A percentile compares a stretch with the other conserved stretches of the same genome.
phyloP scores from a whole-genome alignment of 2,329 filamentous ascomycete species.

The Trichoderma hamatum region DNA sequence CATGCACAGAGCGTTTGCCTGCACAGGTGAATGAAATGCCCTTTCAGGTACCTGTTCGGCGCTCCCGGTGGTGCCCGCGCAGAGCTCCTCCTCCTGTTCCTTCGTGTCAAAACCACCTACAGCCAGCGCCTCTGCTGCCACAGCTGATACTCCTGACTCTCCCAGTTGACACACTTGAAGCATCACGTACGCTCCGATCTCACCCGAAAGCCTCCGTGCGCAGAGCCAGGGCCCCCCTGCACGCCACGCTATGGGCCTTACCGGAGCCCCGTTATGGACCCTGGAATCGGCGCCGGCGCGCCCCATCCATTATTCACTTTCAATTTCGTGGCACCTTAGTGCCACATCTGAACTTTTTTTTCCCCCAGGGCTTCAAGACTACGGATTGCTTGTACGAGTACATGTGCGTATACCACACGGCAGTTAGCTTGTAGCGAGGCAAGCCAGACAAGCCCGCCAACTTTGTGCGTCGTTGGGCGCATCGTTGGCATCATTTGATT shows the following conservation, averaged over 20 bases:
- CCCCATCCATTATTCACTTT: slow-evolving; percentile 21
- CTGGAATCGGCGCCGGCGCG: slow-evolving; percentile 15
- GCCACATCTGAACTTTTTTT: neutral
- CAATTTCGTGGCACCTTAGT: slow-evolving; percentile 9
- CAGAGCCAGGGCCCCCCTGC: slow-evolving; percentile 12
- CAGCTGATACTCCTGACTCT: slow-evolving; percentile 17
- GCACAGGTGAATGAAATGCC: neutral
- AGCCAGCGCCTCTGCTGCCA: neutral
- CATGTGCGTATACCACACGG: neutral
- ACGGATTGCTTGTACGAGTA: neutral
- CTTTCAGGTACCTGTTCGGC: neutral
- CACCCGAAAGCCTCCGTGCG: slow-evolving; percentile 21
- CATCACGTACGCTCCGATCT: slow-evolving; percentile 19
- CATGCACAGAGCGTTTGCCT: neutral
- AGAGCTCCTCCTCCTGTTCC: neutral
- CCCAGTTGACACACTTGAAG: slow-evolving; percentile 23
- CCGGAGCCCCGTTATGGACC: slow-evolving; percentile 23
- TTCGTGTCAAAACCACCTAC: neutral
- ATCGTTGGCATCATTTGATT: neutral
- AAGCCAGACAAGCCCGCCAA: neutral
- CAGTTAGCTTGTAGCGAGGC: neutral
- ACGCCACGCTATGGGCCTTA: slow-evolving; percentile 22
- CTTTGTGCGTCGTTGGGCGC: neutral
- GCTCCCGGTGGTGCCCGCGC: neutral
- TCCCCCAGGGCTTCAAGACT: neutral